Evolutionary conservation across 352 stramenopile species (phyloP).

Genomic region (Globisporangium cylindrosporum): DNA sequence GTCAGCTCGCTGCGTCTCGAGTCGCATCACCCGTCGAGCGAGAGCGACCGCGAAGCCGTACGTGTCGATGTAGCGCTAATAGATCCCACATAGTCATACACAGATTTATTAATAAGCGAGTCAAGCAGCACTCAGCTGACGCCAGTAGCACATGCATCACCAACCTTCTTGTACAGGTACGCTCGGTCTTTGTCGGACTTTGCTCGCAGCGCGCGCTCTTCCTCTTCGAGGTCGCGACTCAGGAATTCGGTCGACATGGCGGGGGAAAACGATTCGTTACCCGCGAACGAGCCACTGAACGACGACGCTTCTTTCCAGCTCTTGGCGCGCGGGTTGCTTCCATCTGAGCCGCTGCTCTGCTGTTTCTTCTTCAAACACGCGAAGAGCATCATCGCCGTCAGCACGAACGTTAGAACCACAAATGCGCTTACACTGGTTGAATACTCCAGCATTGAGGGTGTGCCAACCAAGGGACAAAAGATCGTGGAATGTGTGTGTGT

Average conservation of each 20-base stretch:
- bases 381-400: background rate
- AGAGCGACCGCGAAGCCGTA: constrained; percentile 58
- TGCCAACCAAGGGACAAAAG: background rate
- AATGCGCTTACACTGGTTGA: background rate
- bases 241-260: constrained; percentile 56
- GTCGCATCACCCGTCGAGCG: constrained; percentile 36
- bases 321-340: background rate
- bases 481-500: background rate
- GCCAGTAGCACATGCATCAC: background rate
- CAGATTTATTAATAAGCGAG: background rate
- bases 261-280: constrained; percentile 30
- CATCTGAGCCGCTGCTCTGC: constrained; percentile 11
- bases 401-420: constrained; percentile 7
- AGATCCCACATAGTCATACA: background rate
- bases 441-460: background rate
- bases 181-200: constrained; percentile 62
- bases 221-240: constrained; percentile 53
- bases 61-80: constrained; percentile 64
- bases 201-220: constrained; percentile 48
- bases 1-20: constrained; percentile 38
- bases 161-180: constrained; percentile 76
- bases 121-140: background rate
- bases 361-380: constrained; percentile 4
- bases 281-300: constrained; percentile 24
- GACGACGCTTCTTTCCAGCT: constrained; percentile 13